These are phyloP conservation scores for Magnusiomyces sp. DNA, from an alignment of 1,139 yeast genomes.

Conservation along the genomic window DNA sequence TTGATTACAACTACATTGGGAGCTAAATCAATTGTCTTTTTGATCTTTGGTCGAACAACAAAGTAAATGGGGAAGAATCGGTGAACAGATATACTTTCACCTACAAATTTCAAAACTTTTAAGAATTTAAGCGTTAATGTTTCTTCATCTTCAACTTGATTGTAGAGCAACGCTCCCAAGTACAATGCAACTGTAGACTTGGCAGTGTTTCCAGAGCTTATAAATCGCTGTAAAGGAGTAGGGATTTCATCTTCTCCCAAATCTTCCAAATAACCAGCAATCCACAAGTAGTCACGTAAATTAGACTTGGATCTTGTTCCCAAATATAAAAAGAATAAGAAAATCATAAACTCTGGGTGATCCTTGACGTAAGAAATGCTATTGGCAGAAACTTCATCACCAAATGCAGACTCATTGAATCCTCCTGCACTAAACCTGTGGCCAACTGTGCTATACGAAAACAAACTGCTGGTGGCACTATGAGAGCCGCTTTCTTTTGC, in stretches of 20 bases:
- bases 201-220: slow-evolving; percentile 36
- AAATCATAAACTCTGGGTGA: slow-evolving; percentile 31
- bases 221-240: slow-evolving; percentile 39
- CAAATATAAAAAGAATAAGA: slow-evolving; percentile 48
- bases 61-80: slow-evolving; percentile 10
- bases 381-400: slow-evolving; percentile 14
- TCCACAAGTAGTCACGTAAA: slow-evolving; percentile 39
- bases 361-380: slow-evolving; percentile 1
- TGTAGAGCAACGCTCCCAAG: slow-evolving; percentile 48
- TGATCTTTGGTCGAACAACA: slow-evolving; percentile 10
- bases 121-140: slow-evolving; percentile 47
- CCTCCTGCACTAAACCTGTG: neutral
- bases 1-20: slow-evolving; percentile 9
- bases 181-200: slow-evolving; percentile 42
- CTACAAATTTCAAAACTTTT: slow-evolving; percentile 40
- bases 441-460: too few relatives aligned
- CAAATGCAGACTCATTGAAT: neutral
- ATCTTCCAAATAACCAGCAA: slow-evolving; percentile 39
- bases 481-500: too few relatives aligned
- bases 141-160: slow-evolving; percentile 43
- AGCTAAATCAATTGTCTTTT: slow-evolving; percentile 9
- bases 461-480: too few relatives aligned
- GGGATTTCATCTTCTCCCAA: slow-evolving; percentile 25
- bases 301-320: slow-evolving; percentile 44
- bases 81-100: slow-evolving; percentile 22